Evolutionary conservation across 2,329 filamentous ascomycete genomes (phyloP).

Genomic region (Pyrenophora seminiperda): DNA sequence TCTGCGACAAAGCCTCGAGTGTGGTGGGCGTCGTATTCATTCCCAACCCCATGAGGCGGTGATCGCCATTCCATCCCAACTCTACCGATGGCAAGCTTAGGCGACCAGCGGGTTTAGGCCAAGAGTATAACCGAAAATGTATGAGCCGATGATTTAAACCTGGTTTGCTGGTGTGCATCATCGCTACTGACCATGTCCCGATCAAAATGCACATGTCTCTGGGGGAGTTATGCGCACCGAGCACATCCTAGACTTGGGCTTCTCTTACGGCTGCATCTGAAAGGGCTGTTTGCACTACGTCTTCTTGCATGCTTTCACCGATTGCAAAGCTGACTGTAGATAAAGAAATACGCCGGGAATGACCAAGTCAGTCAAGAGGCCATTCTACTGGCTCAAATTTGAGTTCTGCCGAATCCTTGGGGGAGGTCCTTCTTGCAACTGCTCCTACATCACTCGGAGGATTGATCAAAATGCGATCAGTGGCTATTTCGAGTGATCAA

Average conservation of each 20-base stretch:
- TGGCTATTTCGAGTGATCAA: not conserved
- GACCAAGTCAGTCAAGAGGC: too few relatives aligned
- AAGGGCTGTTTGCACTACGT: conserved; percentile 2
- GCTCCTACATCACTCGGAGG: not conserved
- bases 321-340: not conserved
- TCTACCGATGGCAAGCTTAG: conserved; percentile 1
- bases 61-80: conserved; percentile 7
- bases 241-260: conserved; percentile 4
- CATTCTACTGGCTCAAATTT: conserved; percentile 2
- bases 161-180: not conserved
- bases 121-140: not conserved
- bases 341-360: too few relatives aligned
- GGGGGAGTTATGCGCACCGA: conserved; percentile 8
- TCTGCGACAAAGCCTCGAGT: not conserved
- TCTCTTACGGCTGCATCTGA: conserved; percentile 23
- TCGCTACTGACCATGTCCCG: not conserved
- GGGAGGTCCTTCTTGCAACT: conserved; percentile 14
- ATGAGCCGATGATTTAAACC: not conserved
- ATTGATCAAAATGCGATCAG: not conserved
- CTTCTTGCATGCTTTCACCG: not conserved
- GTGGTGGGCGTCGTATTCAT: not conserved
- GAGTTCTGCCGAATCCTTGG: conserved; percentile 8
- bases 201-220: not conserved
- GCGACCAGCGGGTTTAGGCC: not conserved
- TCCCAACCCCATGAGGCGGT: not conserved